Percentiles rank a stretch among this genome's conserved stretches.
These are phyloP conservation scores for Samsoniella hepiali DNA, from an alignment of 2,329 filamentous ascomycete species.

Conservation along the genomic window DNA sequence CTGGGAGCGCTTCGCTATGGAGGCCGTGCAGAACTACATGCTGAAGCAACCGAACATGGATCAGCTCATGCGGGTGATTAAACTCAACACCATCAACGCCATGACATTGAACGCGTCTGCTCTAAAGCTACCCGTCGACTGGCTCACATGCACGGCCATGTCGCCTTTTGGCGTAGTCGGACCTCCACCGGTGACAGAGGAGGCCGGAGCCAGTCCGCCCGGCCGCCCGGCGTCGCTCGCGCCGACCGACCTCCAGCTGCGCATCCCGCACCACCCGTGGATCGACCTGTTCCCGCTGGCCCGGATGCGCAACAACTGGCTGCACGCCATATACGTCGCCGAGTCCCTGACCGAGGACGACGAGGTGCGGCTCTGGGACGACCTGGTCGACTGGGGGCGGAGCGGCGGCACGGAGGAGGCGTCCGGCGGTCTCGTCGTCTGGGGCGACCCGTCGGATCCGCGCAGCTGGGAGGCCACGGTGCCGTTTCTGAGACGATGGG, in stretches of 20 bases:
- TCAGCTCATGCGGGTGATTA: background rate
- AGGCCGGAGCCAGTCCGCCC: background rate
- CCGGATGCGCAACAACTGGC: slow-evolving; percentile 32
- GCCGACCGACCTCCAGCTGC: slow-evolving; percentile 17
- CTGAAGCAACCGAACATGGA: background rate
- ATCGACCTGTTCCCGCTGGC: slow-evolving; percentile 36
- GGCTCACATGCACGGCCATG: background rate
- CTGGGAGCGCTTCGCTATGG: background rate
- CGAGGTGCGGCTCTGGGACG: background rate
- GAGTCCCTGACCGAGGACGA: background rate
- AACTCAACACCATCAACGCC: background rate
- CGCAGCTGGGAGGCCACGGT: slow-evolving; percentile 46
- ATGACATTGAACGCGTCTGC: background rate
- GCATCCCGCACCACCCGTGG: slow-evolving; percentile 33
- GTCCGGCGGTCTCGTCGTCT: slow-evolving; percentile 34
- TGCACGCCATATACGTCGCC: slow-evolving; percentile 20
- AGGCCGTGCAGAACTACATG: background rate
- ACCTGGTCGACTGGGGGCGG: background rate
- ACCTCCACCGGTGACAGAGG: background rate
- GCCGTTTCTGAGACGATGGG: slow-evolving; percentile 45
- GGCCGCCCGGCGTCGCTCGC: background rate
- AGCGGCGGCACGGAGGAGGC: background rate
- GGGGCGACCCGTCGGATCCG: slow-evolving; percentile 46
- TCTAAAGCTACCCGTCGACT: background rate
- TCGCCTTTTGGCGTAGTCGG: background rate